Conservation (phyloP, 805 yeast species). For the Candida maris region DNA sequence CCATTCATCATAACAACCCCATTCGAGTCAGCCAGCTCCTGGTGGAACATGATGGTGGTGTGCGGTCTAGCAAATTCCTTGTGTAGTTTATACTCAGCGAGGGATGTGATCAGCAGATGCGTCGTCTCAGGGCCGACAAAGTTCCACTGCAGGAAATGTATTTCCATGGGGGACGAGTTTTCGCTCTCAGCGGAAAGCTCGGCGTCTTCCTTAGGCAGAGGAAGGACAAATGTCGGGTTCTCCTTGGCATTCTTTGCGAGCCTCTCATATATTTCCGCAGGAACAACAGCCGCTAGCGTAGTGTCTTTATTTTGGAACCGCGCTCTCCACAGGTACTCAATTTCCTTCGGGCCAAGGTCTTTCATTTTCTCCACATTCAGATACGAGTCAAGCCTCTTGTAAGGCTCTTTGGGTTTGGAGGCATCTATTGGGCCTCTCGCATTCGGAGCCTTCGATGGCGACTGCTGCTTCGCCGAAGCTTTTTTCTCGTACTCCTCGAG, state of each 20-base stretch:
- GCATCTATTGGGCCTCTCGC: constrained; percentile 35
- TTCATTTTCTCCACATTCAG: constrained; percentile 64
- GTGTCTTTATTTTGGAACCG: constrained; percentile 63
- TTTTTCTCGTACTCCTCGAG: constrained; percentile 45
- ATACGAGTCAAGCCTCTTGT: constrained; percentile 68
- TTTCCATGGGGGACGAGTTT: constrained; percentile 47
- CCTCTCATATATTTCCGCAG: constrained; percentile 53
- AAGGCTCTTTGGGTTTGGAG: constrained; percentile 41
- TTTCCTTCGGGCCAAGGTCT: constrained; percentile 54
- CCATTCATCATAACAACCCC: constrained; percentile 83
- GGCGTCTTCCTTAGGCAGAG: constrained; percentile 65
- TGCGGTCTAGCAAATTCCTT: constrained; percentile 93
- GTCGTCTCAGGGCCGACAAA: constrained; percentile 80
- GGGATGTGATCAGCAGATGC: constrained; percentile 86
- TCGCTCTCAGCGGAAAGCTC: constrained; percentile 32
- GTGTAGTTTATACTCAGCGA: constrained; percentile 88
- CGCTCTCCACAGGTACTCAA: constrained; percentile 86
- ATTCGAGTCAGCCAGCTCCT: constrained; percentile 60
- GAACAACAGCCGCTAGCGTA: constrained; percentile 62
- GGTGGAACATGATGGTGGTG: constrained; percentile 84
- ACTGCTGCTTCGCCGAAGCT: constrained; percentile 23
- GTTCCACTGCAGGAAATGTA: constrained; percentile 93
- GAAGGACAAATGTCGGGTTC: constrained; percentile 84
- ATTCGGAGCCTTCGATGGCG: constrained; percentile 3
- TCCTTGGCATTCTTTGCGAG: constrained; percentile 63